Evolutionary conservation across 176 grass and related monocot species (phyloP).

Genomic region (Cenchrus fungigraminus): DNA sequence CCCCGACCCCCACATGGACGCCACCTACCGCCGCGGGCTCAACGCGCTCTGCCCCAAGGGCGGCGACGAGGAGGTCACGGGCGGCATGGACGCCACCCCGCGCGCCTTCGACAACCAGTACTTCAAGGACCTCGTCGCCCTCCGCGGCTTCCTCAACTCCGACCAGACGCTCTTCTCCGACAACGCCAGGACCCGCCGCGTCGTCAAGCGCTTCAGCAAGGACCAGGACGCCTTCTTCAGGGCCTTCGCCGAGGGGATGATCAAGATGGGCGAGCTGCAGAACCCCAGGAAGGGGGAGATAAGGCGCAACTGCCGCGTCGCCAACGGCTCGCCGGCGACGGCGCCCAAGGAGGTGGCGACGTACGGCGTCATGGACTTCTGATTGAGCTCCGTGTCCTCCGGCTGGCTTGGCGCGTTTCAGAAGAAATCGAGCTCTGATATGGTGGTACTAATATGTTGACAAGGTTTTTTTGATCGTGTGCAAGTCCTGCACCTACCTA

Average conservation of each 20-base stretch:
- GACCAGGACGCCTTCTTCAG: constrained; percentile 78
- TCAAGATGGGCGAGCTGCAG: constrained; percentile 90
- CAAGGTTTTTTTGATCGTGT: constrained; percentile 39
- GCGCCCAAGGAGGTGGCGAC: background rate
- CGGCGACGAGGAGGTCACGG: constrained; percentile 69
- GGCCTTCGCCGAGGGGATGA: constrained; percentile 81
- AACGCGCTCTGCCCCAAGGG: constrained; percentile 63
- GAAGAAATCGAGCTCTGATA: constrained; percentile 1
- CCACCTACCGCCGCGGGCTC: constrained; percentile 49
- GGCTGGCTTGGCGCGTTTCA: background rate
- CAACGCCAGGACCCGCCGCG: constrained; percentile 40
- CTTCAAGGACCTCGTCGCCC: constrained; percentile 84
- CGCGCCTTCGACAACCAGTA: constrained; percentile 87
- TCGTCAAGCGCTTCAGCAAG: constrained; percentile 52
- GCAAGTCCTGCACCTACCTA: constrained; percentile 22
- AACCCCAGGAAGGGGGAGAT: constrained; percentile 77
- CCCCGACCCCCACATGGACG: constrained; percentile 90
- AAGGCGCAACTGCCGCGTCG: constrained; percentile 73
- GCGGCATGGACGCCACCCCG: constrained; percentile 73
- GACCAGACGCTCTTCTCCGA: constrained; percentile 95
- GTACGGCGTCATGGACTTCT: constrained; percentile 27
- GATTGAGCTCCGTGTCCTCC: constrained; percentile 15
- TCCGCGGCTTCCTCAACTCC: constrained; percentile 88
- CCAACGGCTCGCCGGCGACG: constrained; percentile 49
- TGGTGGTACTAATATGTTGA: constrained; percentile 1